Conservation (phyloP, 129 eudicot genomes). For the Escallonia herrerae region DNA sequence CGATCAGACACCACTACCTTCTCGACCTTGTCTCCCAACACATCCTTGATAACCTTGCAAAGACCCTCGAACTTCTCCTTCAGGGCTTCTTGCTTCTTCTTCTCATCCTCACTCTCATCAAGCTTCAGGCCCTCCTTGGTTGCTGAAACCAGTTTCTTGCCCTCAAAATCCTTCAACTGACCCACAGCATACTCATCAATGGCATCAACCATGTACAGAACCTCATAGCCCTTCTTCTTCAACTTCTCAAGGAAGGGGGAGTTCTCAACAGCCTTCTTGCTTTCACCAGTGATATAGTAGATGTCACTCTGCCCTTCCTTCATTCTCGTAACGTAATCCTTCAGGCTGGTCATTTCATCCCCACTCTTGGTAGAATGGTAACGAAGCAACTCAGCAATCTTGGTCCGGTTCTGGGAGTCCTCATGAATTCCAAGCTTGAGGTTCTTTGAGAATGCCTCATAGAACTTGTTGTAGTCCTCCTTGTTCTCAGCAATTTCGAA, state of each 20-base stretch:
- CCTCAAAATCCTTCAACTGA: slow-evolving; percentile 92
- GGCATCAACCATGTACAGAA: slow-evolving; percentile 89
- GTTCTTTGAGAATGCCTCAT: slow-evolving; percentile 95
- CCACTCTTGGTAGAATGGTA: slow-evolving; percentile 95
- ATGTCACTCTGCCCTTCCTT: slow-evolving; percentile 89
- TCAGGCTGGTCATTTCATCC: slow-evolving; percentile 85
- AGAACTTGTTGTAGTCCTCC: slow-evolving; percentile 83
- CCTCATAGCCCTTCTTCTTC: slow-evolving; percentile 84
- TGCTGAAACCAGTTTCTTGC: slow-evolving; percentile 87
- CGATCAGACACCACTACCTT: slow-evolving; percentile 91
- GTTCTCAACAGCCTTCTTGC: slow-evolving; percentile 97
- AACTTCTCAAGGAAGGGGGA: slow-evolving; percentile 92
- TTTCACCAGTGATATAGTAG: slow-evolving; percentile 86
- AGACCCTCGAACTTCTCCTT: slow-evolving; percentile 77
- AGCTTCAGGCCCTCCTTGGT: slow-evolving; percentile 93
- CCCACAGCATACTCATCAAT: slow-evolving; percentile 89
- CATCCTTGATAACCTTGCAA: slow-evolving; percentile 86
- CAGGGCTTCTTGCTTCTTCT: slow-evolving; percentile 53
- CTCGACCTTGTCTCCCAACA: slow-evolving; percentile 79
- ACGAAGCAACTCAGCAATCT: slow-evolving; percentile 69
- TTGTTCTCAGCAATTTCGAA: slow-evolving; percentile 97
- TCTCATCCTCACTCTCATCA: slow-evolving; percentile 82
- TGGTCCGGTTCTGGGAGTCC: slow-evolving; percentile 70
- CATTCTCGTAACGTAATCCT: slow-evolving; percentile 93
- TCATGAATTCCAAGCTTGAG: slow-evolving; percentile 92